Percentiles rank a stretch among this genome's conserved stretches.
These are phyloP conservation scores for Hirschioporus abietinus DNA, from an alignment of 768 basidiomycete species.

Conservation along the genomic window DNA sequence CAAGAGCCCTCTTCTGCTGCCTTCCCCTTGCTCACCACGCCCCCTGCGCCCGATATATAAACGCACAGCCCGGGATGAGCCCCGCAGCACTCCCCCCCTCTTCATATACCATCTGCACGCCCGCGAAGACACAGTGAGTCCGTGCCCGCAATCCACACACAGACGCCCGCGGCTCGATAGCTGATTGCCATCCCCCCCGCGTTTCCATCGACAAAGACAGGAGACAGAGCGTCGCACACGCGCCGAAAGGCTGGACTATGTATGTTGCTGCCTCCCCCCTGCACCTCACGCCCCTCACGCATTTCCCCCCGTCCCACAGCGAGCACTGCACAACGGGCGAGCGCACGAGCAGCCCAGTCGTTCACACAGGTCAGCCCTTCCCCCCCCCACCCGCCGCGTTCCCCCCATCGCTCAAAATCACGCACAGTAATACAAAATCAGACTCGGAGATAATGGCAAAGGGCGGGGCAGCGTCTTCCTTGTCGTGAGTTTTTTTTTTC, in stretches of 20 bases:
- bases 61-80: background rate
- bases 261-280: background rate
- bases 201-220: background rate
- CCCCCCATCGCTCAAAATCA: background rate
- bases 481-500: background rate
- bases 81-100: background rate
- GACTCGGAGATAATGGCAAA: background rate
- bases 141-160: background rate
- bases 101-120: background rate
- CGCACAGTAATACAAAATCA: background rate
- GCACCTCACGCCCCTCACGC: background rate
- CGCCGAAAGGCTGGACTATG: background rate
- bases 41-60: background rate
- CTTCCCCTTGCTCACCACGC: background rate
- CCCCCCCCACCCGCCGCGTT: background rate
- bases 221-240: background rate
- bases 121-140: background rate
- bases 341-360: background rate
- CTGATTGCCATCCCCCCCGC: background rate
- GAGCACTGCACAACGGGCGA: background rate
- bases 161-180: background rate
- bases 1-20: background rate
- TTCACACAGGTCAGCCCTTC: background rate
- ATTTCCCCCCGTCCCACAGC: conserved; percentile 4
- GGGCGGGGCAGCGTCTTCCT: background rate